Evolutionary conservation across 2,329 filamentous ascomycete species (phyloP).

Genomic region (Fusarium sp.): DNA sequence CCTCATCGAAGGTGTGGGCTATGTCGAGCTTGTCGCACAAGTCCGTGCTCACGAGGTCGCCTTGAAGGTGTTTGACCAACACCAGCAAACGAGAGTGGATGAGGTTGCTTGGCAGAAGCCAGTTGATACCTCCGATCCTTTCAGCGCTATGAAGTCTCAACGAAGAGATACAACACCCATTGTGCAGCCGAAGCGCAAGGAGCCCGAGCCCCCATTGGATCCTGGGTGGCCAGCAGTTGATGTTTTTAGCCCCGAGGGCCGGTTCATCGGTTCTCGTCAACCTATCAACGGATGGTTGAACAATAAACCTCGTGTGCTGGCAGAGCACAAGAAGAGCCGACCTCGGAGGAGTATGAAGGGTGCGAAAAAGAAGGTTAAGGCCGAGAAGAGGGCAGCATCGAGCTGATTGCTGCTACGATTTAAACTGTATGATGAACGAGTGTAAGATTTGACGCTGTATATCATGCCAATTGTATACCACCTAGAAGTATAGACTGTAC

Average conservation of each 20-base stretch:
- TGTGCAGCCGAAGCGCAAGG: slow-evolving; percentile 10
- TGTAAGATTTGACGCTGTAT: slow-evolving; percentile 28
- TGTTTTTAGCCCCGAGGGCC: slow-evolving; percentile 87
- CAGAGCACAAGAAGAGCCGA: slow-evolving; percentile 63
- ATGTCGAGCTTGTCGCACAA: slow-evolving; percentile 90
- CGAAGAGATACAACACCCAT: slow-evolving; percentile 39
- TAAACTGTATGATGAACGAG: slow-evolving; percentile 29
- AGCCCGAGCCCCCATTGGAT: slow-evolving; percentile 44
- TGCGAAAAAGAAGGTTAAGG: slow-evolving; percentile 57
- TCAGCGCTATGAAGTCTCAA: slow-evolving; percentile 44
- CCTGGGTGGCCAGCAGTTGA: slow-evolving; percentile 78
- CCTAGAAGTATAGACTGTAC: slow-evolving; percentile 21
- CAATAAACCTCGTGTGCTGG: slow-evolving; percentile 66
- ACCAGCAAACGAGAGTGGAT: not conserved
- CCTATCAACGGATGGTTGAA: slow-evolving; percentile 80
- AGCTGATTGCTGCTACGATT: slow-evolving; percentile 14
- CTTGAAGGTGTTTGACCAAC: slow-evolving; percentile 15
- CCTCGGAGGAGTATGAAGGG: slow-evolving; percentile 79
- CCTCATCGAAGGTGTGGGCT: slow-evolving; percentile 90
- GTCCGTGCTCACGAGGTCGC: slow-evolving; percentile 69
- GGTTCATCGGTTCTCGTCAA: slow-evolving; percentile 74
- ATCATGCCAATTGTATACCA: slow-evolving; percentile 31
- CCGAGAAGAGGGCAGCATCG: slow-evolving; percentile 45
- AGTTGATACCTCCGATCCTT: slow-evolving; percentile 35
- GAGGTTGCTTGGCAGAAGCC: slow-evolving; percentile 1